Conservation (phyloP, 2,329 filamentous ascomycete genomes). For the Gaeumannomyces tritici region DNA sequence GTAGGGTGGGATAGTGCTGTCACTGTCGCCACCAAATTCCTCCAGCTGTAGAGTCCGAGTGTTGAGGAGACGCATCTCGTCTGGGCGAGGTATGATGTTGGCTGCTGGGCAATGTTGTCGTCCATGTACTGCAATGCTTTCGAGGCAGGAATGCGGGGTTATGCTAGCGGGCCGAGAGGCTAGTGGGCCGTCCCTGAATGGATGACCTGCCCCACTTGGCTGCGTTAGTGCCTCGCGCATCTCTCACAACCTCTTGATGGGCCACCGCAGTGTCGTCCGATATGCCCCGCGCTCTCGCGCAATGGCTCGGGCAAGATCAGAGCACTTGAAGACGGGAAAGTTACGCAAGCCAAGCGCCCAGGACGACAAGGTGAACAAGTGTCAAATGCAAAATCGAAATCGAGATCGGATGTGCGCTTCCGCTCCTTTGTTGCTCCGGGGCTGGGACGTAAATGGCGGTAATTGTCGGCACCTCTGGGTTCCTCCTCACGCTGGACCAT, state of each 20-base stretch:
- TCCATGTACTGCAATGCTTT: not conserved
- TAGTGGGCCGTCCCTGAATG: not conserved
- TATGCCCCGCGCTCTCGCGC: not conserved
- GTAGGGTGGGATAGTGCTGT: conserved; percentile 14
- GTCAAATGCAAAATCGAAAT: not conserved
- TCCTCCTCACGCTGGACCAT: no score
- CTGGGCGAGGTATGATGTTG: no score
- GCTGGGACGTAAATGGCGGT: not conserved
- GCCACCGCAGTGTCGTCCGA: not conserved
- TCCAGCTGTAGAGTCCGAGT: conserved; percentile 4
- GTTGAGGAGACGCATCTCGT: conserved; percentile 11
- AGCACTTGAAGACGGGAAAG: not conserved
- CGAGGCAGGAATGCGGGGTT: not conserved
- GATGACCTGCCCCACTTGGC: not conserved
- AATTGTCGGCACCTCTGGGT: not conserved
- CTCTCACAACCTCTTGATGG: not conserved
- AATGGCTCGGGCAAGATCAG: not conserved
- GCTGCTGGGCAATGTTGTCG: no score
- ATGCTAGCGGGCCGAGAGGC: not conserved
- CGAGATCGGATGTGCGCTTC: not conserved
- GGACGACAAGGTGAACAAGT: not conserved
- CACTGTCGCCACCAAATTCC: conserved; percentile 3
- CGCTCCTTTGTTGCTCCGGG: not conserved
- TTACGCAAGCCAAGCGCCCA: not conserved
- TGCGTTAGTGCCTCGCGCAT: not conserved